Evolutionary conservation across 2,329 filamentous ascomycete genomes (phyloP).

Genomic region (Aspergillus pseudoviridinutans): DNA sequence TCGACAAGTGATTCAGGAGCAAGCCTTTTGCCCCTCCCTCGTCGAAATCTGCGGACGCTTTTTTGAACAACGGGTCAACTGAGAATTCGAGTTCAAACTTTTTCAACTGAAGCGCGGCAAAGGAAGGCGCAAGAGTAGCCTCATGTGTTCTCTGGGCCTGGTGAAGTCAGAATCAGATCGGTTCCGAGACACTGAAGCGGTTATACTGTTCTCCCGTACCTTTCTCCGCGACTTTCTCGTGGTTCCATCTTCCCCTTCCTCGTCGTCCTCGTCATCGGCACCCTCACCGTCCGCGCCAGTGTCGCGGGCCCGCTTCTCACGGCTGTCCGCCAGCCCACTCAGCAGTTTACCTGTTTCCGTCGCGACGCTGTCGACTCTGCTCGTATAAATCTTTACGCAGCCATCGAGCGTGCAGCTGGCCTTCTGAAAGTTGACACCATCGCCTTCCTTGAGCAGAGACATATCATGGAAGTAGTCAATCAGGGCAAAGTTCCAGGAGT

Average conservation of each 20-base stretch:
- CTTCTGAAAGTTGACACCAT: conserved; percentile 97
- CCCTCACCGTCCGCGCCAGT: conserved; percentile 59
- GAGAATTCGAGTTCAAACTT: conserved; percentile 97
- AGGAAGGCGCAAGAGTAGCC: conserved; percentile 85
- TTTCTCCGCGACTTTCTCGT: conserved; percentile 63
- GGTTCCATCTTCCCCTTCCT: conserved; percentile 53
- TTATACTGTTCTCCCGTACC: conserved; percentile 42
- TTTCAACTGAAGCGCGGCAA: conserved; percentile 84
- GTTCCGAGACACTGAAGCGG: not conserved
- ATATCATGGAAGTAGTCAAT: conserved; percentile 99
- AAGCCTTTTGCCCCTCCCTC: conserved; percentile 96
- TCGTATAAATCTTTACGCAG: conserved; percentile 99
- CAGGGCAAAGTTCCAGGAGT: conserved; percentile 99
- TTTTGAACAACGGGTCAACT: conserved; percentile 98
- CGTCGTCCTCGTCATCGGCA: conserved; percentile 52
- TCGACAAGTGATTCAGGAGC: conserved; percentile 92
- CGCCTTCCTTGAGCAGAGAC: conserved; percentile 92
- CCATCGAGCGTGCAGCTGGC: conserved; percentile 96
- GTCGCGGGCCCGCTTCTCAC: conserved; percentile 65
- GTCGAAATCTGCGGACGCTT: conserved; percentile 96
- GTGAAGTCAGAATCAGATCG: conserved; percentile 16
- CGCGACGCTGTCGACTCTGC: conserved; percentile 94
- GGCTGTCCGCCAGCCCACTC: conserved; percentile 78
- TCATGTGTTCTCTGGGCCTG: conserved; percentile 75
- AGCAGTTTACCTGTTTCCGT: conserved; percentile 94